These are phyloP conservation scores for Gossypium aridum DNA, from an alignment of 441 rosid genomes.

Conservation along the genomic window DNA sequence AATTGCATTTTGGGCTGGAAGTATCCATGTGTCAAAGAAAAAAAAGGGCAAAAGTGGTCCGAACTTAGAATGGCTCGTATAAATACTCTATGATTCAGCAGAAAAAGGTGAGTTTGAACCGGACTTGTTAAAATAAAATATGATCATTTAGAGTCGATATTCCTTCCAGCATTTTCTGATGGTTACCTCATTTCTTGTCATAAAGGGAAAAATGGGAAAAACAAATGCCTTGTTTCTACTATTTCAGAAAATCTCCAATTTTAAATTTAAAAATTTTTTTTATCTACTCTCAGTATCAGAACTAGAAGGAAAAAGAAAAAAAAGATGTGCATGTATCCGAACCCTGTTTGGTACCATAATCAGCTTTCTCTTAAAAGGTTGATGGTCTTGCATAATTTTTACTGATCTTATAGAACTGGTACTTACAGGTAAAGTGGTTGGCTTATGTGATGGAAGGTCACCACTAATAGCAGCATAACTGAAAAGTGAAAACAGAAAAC, in stretches of 20 bases:
- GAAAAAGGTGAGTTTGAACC: not conserved
- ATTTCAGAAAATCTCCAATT: not conserved
- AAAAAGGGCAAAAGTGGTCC: not conserved
- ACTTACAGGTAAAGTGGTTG: slow-evolving; percentile 20
- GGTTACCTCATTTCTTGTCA: not conserved
- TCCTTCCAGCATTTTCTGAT: not conserved
- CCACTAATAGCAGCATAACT: slow-evolving; percentile 65
- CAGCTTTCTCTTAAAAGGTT: slow-evolving; percentile 4
- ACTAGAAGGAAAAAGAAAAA: not conserved
- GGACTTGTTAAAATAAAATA: not conserved
- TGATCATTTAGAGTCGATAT: not conserved
- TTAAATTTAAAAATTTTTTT: not conserved
- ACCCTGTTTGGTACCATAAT: not conserved
- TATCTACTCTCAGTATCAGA: not conserved
- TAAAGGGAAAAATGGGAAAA: not conserved
- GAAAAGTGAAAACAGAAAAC: slow-evolving; percentile 22
- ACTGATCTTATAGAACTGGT: not conserved
- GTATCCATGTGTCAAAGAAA: not conserved
- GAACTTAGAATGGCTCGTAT: not conserved
- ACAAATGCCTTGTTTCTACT: not conserved
- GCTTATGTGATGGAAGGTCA: slow-evolving; percentile 26
- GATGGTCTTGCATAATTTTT: not conserved
- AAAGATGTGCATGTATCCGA: not conserved
- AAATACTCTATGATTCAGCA: slow-evolving; percentile 1
- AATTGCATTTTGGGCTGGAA: slow-evolving; percentile 38